Evolutionary conservation across 306 rosid genomes (phyloP).

Genomic region (Rubus idaeus): DNA sequence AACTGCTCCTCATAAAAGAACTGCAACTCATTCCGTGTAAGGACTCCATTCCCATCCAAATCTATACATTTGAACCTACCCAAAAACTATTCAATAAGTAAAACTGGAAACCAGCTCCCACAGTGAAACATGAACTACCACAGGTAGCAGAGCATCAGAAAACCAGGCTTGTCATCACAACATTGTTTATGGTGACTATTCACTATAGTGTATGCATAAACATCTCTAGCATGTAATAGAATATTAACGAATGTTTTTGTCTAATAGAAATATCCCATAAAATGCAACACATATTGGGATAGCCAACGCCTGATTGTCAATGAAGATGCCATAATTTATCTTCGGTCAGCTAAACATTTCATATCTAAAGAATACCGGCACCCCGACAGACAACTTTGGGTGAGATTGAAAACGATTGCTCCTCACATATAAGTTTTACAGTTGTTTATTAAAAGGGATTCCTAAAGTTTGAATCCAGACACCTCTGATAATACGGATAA

Average conservation of each 20-base stretch:
- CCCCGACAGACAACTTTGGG: background rate
- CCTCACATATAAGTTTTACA: background rate
- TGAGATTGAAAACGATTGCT: background rate
- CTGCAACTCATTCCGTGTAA: constrained; percentile 89
- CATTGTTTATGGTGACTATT: background rate
- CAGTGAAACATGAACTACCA: background rate
- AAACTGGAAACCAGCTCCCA: background rate
- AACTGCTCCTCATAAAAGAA: constrained; percentile 98
- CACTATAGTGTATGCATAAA: background rate
- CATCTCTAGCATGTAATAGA: background rate
- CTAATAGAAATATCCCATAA: background rate
- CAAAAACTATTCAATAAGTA: constrained; percentile 20
- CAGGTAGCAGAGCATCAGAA: background rate
- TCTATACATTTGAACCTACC: constrained; percentile 96
- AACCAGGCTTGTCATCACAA: background rate
- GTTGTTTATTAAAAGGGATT: background rate
- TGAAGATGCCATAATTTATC: background rate
- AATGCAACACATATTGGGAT: background rate
- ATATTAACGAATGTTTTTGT: background rate
- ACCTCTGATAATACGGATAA: background rate
- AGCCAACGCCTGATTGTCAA: too few relatives aligned
- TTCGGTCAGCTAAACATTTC: background rate
- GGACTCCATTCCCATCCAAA: constrained; percentile 91
- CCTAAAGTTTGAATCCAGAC: background rate
- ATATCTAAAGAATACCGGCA: background rate